A percentile compares a stretch with the other conserved stretches of the same genome.
Conservation (phyloP, 2,329 filamentous ascomycete species). For the Aureobasidium namibiae region DNA sequence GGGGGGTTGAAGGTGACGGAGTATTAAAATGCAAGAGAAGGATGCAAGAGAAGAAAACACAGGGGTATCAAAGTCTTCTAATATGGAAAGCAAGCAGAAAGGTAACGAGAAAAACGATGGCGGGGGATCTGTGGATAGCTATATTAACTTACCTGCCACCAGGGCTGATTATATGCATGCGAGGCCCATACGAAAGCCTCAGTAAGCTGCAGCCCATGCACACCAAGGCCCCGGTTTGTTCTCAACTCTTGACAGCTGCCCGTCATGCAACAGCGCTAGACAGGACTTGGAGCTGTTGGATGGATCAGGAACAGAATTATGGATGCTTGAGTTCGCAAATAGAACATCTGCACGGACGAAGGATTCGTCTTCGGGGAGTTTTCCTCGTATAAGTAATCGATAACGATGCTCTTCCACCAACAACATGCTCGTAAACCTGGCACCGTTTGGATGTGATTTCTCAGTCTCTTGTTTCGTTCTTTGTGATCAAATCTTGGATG, state of each 20-base stretch:
- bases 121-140: background rate
- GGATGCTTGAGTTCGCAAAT: slow-evolving; percentile 7
- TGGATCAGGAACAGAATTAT: background rate
- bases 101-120: background rate
- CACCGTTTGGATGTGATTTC: background rate
- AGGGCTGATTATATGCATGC: background rate
- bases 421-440: background rate
- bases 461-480: background rate
- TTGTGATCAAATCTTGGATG: background rate
- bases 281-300: background rate
- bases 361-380: background rate
- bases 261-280: background rate
- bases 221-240: background rate
- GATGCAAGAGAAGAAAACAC: slow-evolving; percentile 2
- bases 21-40: background rate
- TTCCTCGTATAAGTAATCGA: background rate
- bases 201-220: slow-evolving; percentile 1
- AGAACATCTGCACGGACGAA: slow-evolving; percentile 5
- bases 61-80: background rate
- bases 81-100: background rate
- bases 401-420: background rate
- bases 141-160: slow-evolving; percentile 6
- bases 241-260: too few relatives aligned
- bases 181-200: background rate
- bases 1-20: background rate